Evolutionary conservation across 2,329 filamentous ascomycete genomes (phyloP), one percentile per base, ranked within the genome.

Genomic region (Colletotrichum lindemuthianum): DNA sequence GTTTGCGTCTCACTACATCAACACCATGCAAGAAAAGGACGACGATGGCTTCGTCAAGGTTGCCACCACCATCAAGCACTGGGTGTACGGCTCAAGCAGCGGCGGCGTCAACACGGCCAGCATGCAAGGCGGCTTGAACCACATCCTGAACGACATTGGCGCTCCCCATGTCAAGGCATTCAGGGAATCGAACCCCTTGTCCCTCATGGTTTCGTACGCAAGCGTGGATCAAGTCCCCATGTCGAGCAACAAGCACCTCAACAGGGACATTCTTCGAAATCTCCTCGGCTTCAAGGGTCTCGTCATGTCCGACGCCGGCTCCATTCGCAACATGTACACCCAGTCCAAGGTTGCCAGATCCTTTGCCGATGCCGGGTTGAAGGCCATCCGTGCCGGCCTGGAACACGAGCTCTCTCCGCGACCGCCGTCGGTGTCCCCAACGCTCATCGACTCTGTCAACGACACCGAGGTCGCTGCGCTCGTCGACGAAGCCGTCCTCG

Each of bases 51-150:
- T 70, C 57, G 54, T 76, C 55, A 75, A 75, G 51, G 70, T 77
- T 5, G 75, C 76, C 2, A 74, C 73, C 4, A 77, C 75, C 2
- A 72, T 77, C 60, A 77, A 77, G 68, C 76, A 77, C 58, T 78
- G 72, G 63, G 69, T 77, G 4, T 78, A 73, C 43, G 76, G 76
- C n/a, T 66, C 69, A 8, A 63, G 65, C 2, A 72, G 69, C 24
- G 76, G 75, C 43, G 75, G 76, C 24, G 71, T 77, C 50, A 77
- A 78, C 66, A 58, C 61, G 0, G 76, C 75, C 6, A 74, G 71
- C 51, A 73, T 74, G 61, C 69, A 70, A 3, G 73, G 71, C 3
- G 75, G 75, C 11, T 64, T 77, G 11, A 77, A 77, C 60, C 69
- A 76, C 37, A 71, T 76, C 16, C 72, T 75, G 59, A 77, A 77